Percentiles rank a stretch among this genome's conserved stretches.
These are phyloP conservation scores for Ogataea henricii DNA, from an alignment of 805 yeast genomes.

Conservation along the genomic window DNA sequence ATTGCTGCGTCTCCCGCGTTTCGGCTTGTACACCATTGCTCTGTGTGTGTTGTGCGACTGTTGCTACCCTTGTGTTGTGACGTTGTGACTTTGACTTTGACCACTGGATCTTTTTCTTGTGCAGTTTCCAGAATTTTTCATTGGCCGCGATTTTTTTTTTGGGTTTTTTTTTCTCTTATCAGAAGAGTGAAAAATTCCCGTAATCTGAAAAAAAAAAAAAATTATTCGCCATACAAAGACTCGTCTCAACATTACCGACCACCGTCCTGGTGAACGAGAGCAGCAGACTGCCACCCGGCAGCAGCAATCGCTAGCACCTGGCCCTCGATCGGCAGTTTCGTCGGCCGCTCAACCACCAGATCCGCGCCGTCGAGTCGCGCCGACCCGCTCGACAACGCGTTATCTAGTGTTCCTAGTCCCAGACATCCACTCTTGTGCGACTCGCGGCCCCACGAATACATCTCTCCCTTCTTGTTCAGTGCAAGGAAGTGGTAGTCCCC, in stretches of 20 bases:
- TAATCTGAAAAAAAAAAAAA: background rate
- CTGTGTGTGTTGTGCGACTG: slow-evolving; percentile 23
- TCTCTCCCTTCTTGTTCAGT: slow-evolving; percentile 55
- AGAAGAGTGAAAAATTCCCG: slow-evolving; percentile 1
- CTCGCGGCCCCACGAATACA: slow-evolving; percentile 71
- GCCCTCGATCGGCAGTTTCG: slow-evolving; percentile 40
- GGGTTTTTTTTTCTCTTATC: too few species aligned
- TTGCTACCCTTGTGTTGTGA: too few species aligned
- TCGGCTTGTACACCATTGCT: slow-evolving; percentile 22
- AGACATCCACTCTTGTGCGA: slow-evolving; percentile 64
- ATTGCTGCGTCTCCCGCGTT: slow-evolving; percentile 18
- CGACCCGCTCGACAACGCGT: slow-evolving; percentile 14
- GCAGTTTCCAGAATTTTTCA: background rate
- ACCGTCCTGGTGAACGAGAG: slow-evolving; percentile 41
- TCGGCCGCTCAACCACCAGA: slow-evolving; percentile 42
- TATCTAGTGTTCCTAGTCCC: slow-evolving; percentile 53
- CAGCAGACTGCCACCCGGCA: slow-evolving; percentile 82
- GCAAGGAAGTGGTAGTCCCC: slow-evolving; percentile 78
- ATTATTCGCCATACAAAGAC: too few species aligned
- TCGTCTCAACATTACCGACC: background rate
- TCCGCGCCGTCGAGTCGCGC: slow-evolving; percentile 40
- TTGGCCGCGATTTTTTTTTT: slow-evolving; percentile 10
- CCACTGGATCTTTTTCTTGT: slow-evolving; percentile 9
- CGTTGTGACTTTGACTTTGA: too few species aligned
- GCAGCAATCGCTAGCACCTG: slow-evolving; percentile 64